Evolutionary conservation across 2,329 filamentous ascomycete species (phyloP).

Genomic region (Thermothelomyces thermophilus): DNA sequence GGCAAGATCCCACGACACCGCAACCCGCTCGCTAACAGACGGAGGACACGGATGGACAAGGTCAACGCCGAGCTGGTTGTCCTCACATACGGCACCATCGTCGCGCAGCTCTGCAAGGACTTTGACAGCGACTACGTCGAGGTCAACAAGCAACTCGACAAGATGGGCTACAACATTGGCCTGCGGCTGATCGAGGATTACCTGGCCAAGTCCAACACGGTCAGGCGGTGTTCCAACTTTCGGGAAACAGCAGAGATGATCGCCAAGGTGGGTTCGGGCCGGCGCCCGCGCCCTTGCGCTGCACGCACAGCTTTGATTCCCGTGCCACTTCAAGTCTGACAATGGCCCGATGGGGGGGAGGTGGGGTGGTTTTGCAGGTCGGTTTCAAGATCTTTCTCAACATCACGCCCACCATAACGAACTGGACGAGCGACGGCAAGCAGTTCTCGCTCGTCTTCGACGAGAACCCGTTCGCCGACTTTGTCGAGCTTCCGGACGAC

Average conservation of each 20-base stretch:
- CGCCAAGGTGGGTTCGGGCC: conserved; percentile 59
- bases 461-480: conserved; percentile 93
- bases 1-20: neutral
- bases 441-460: conserved; percentile 95
- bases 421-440: conserved; percentile 94
- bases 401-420: conserved; percentile 85
- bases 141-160: conserved; percentile 96
- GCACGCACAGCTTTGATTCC: neutral
- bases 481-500: conserved; percentile 94
- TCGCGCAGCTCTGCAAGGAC: conserved; percentile 93
- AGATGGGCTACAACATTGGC: conserved; percentile 99
- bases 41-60: conserved; percentile 89
- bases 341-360: neutral
- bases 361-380: conserved; percentile 53
- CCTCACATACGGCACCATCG: conserved; percentile 94
- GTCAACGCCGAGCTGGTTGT: conserved; percentile 97
- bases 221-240: conserved; percentile 86
- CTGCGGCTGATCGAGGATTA: conserved; percentile 95
- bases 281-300: too few relatives aligned
- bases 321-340: neutral
- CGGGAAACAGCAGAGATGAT: conserved; percentile 96
- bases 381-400: conserved; percentile 99
- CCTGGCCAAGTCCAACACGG: conserved; percentile 86
- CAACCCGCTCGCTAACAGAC: conserved; percentile 26
- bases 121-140: conserved; percentile 90